These are phyloP conservation scores for Leptographium lundbergii DNA, from an alignment of 2,329 filamentous ascomycete species.

Conservation along the genomic window DNA sequence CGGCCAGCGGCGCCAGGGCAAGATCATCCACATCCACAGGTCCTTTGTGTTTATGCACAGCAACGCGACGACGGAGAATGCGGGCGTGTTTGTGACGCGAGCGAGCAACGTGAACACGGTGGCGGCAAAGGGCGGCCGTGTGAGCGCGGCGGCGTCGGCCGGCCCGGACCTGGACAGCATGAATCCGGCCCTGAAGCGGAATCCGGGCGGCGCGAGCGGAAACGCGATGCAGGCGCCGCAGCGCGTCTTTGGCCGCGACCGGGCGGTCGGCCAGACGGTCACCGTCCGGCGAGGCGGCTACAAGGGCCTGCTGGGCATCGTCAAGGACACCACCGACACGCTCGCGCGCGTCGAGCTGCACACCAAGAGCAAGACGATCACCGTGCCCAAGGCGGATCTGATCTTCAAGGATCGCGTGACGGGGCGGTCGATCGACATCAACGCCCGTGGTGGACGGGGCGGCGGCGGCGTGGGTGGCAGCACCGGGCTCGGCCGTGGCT, in stretches of 20 bases:
- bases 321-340: slow-evolving; percentile 84
- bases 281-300: slow-evolving; percentile 76
- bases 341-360: slow-evolving; percentile 86
- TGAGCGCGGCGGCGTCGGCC: slow-evolving; percentile 33
- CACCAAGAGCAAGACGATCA: slow-evolving; percentile 85
- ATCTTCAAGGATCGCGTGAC: slow-evolving; percentile 75
- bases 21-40: slow-evolving; percentile 86
- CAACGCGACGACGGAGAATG: slow-evolving; percentile 71
- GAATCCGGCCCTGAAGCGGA: slow-evolving; percentile 78
- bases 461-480: slow-evolving; percentile 24
- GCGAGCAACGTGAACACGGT: slow-evolving; percentile 78
- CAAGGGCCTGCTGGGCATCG: slow-evolving; percentile 88
- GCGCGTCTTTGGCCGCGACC: slow-evolving; percentile 67
- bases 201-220: slow-evolving; percentile 39
- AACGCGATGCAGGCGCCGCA: slow-evolving; percentile 53
- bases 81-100: slow-evolving; percentile 77
- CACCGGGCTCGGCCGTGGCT: slow-evolving; percentile 16
- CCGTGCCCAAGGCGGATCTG: slow-evolving; percentile 69
- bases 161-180: slow-evolving; percentile 77
- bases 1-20: slow-evolving; percentile 74
- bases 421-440: slow-evolving; percentile 65
- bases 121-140: slow-evolving; percentile 82
- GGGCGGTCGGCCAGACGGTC: slow-evolving; percentile 81
- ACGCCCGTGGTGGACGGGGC: slow-evolving; percentile 30
- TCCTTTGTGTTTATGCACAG: slow-evolving; percentile 88